Percentiles rank a stretch among this genome's conserved stretches.
phyloP scores from a whole-genome alignment of 1,139 yeast genomes.

The Williopsis jadinii region DNA sequence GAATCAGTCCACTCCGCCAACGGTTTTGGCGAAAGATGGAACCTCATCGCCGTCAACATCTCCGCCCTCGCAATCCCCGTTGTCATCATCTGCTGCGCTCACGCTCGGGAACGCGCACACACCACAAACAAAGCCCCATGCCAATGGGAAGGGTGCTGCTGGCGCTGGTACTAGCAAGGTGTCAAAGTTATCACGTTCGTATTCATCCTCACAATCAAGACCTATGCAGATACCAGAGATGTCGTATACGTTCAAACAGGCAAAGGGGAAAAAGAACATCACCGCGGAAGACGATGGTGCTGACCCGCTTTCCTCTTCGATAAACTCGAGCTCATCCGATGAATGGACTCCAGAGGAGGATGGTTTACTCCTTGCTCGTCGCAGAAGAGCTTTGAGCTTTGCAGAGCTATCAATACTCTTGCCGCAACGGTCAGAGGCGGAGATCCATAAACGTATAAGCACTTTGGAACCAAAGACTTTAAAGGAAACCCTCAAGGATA shows the following conservation, averaged over 20 bases:
- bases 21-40: slow-evolving; percentile 1
- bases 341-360: slow-evolving; percentile 52
- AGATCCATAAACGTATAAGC: slow-evolving; percentile 58
- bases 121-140: too few relatives aligned
- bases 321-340: slow-evolving; percentile 6
- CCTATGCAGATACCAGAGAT: neutral
- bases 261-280: neutral
- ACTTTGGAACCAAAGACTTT: slow-evolving; percentile 34
- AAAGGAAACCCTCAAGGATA: slow-evolving; percentile 1
- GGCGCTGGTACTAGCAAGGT: too few relatives aligned
- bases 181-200: too few relatives aligned
- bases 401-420: slow-evolving; percentile 70
- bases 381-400: slow-evolving; percentile 53
- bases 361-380: slow-evolving; percentile 58
- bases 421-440: slow-evolving; percentile 69
- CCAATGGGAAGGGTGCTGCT: too few relatives aligned
- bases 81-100: too few relatives aligned
- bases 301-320: slow-evolving; percentile 9
- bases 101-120: too few relatives aligned
- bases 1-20: slow-evolving; percentile 6
- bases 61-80: neutral
- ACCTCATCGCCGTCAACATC: slow-evolving; percentile 1
- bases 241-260: neutral
- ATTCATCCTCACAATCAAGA: neutral
- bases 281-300: slow-evolving; percentile 2